These are phyloP conservation scores for Vigna reflexopilosa DNA, from an alignment of 306 rosid genomes.

Conservation along the genomic window DNA sequence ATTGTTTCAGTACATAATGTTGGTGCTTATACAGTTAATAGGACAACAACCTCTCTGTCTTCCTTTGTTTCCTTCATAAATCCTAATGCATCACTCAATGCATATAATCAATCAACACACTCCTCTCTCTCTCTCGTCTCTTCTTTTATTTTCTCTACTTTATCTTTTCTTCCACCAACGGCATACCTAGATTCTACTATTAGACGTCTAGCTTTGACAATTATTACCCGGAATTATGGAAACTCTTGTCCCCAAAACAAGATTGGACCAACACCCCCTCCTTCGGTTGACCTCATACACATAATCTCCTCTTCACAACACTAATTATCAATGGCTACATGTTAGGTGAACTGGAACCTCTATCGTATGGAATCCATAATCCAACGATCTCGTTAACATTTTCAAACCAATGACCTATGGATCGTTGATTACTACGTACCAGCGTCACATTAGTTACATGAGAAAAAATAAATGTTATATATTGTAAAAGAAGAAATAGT, in stretches of 20 bases:
- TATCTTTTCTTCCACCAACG: slow-evolving; percentile 48
- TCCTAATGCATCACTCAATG: slow-evolving; percentile 35
- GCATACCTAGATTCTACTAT: slow-evolving; percentile 39
- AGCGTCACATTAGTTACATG: too few species aligned
- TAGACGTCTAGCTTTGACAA: slow-evolving; percentile 49
- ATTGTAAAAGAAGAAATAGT: neutral
- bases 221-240: slow-evolving; percentile 53
- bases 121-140: neutral
- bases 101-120: slow-evolving; percentile 13
- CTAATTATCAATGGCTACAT: slow-evolving; percentile 33
- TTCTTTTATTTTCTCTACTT: slow-evolving; percentile 10
- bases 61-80: slow-evolving; percentile 46
- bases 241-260: slow-evolving; percentile 45
- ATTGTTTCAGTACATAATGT: slow-evolving; percentile 45
- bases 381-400: slow-evolving; percentile 25
- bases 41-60: slow-evolving; percentile 44
- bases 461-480: too few species aligned
- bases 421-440: neutral
- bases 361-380: slow-evolving; percentile 13
- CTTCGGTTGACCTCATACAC: slow-evolving; percentile 45
- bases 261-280: slow-evolving; percentile 45
- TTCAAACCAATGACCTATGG: neutral
- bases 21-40: slow-evolving; percentile 51
- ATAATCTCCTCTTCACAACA: too few species aligned
- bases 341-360: slow-evolving; percentile 47